Evolutionary conservation across 1,284 basidiomycete genomes (phyloP).

Genomic region (Porodaedalea pini): DNA sequence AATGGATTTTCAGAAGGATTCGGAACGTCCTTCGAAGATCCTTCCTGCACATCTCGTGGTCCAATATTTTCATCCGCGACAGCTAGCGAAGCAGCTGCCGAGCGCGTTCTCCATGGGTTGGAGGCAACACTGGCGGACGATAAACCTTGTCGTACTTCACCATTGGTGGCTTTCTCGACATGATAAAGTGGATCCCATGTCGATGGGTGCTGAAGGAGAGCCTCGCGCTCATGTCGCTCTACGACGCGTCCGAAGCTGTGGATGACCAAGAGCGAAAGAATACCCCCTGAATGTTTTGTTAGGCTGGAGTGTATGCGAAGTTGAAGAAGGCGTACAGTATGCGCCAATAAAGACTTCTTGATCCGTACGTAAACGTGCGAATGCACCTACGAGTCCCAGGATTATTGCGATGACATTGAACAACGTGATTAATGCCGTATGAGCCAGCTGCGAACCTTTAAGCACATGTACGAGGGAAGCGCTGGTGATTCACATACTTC

Average conservation of each 20-base stretch:
- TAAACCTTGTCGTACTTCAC: not conserved
- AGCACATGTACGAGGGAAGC: not conserved
- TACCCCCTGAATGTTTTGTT: slow-evolving; percentile 41
- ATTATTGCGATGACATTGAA: slow-evolving; percentile 48
- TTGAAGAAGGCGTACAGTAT: slow-evolving; percentile 45
- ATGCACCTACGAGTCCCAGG: slow-evolving; percentile 49
- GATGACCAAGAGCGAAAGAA: slow-evolving; percentile 55
- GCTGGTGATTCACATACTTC: slow-evolving; percentile 42
- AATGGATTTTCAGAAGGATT: slow-evolving; percentile 16
- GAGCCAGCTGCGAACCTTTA: slow-evolving; percentile 42
- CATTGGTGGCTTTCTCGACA: slow-evolving; percentile 16
- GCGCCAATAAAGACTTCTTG: slow-evolving; percentile 50
- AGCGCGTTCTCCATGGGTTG: slow-evolving; percentile 9
- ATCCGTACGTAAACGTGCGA: slow-evolving; percentile 39
- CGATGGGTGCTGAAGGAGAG: slow-evolving; percentile 47
- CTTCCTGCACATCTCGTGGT: not conserved
- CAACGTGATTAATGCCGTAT: slow-evolving; percentile 53
- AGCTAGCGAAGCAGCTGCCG: not conserved
- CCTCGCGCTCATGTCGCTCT: slow-evolving; percentile 58
- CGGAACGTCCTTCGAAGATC: not conserved
- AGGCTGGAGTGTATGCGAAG: slow-evolving; percentile 11
- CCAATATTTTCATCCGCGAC: not conserved
- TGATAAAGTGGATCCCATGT: slow-evolving; percentile 36
- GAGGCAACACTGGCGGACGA: slow-evolving; percentile 15
- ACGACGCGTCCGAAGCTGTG: slow-evolving; percentile 63